phyloP scores from a whole-genome alignment of 768 basidiomycete species.

The Mycena alexandri region DNA sequence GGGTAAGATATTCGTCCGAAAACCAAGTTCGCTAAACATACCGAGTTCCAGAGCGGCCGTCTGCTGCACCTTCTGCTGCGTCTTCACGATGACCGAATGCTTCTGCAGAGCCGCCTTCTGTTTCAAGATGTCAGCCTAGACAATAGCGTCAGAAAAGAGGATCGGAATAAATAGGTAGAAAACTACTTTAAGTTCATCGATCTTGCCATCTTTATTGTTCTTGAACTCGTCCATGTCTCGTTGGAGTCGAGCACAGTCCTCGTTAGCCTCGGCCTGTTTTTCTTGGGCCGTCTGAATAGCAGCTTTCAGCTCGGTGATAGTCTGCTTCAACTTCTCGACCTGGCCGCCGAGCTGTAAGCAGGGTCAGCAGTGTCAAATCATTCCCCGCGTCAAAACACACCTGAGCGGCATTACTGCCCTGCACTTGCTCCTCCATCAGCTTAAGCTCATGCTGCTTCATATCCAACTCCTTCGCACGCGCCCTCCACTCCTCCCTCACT shows the following conservation, averaged over 20 bases:
- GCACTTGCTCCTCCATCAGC: slow-evolving; percentile 86
- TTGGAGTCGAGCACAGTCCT: slow-evolving; percentile 89
- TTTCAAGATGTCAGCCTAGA: slow-evolving; percentile 81
- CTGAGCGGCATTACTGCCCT: slow-evolving; percentile 89
- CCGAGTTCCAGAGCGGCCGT: slow-evolving; percentile 90
- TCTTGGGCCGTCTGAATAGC: slow-evolving; percentile 76
- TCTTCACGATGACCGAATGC: slow-evolving; percentile 85
- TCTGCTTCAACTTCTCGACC: slow-evolving; percentile 77
- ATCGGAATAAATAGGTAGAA: slow-evolving; percentile 5
- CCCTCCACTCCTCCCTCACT: slow-evolving; percentile 72
- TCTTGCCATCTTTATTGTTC: slow-evolving; percentile 98
- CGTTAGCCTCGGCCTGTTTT: slow-evolving; percentile 82
- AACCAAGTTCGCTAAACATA: slow-evolving; percentile 49
- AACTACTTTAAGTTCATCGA: slow-evolving; percentile 88
- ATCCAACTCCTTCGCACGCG: slow-evolving; percentile 76
- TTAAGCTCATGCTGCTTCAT: slow-evolving; percentile 90
- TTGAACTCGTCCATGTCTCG: slow-evolving; percentile 99
- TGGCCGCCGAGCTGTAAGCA: slow-evolving; percentile 78
- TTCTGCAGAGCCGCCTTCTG: slow-evolving; percentile 87
- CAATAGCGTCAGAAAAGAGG: neutral
- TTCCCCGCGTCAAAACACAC: slow-evolving; percentile 58
- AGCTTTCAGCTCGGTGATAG: slow-evolving; percentile 67
- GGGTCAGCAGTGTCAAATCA: neutral
- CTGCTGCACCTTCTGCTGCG: slow-evolving; percentile 90
- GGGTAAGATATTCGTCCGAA: slow-evolving; percentile 16